Percentiles rank a stretch among this genome's conserved stretches.
Conservation (phyloP, 1,284 basidiomycete species). For the Fomitopsis palustris region DNA sequence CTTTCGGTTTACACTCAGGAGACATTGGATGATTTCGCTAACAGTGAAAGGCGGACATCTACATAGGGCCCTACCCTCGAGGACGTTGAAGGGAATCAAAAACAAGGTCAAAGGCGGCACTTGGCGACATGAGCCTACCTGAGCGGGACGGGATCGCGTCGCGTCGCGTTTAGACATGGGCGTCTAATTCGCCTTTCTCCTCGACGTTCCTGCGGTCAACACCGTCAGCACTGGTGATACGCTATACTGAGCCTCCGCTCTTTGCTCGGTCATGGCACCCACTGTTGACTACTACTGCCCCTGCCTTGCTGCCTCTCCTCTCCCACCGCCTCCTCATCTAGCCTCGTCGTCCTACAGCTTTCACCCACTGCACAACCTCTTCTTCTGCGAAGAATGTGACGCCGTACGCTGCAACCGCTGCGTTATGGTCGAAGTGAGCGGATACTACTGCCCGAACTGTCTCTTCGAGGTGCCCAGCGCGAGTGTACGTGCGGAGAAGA, state of each 20-base stretch:
- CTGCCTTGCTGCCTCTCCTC: slow-evolving; percentile 55
- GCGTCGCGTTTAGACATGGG: too few relatives aligned
- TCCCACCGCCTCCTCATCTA: slow-evolving; percentile 73
- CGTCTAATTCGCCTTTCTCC: background rate
- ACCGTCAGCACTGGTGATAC: background rate
- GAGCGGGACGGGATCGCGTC: too few relatives aligned
- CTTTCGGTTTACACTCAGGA: too few relatives aligned
- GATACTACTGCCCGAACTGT: slow-evolving; percentile 98
- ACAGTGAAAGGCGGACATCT: too few relatives aligned
- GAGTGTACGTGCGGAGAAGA: slow-evolving; percentile 94
- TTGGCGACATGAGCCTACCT: too few relatives aligned
- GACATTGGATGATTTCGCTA: too few relatives aligned
- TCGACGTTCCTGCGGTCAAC: too few relatives aligned
- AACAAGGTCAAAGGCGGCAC: too few relatives aligned
- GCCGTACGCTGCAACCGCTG: slow-evolving; percentile 91
- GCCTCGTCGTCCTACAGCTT: slow-evolving; percentile 74
- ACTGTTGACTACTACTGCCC: slow-evolving; percentile 70
- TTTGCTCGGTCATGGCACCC: slow-evolving; percentile 31
- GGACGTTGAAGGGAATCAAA: too few relatives aligned
- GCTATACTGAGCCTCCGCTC: background rate
- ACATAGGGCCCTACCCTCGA: too few relatives aligned
- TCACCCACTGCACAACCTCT: slow-evolving; percentile 81
- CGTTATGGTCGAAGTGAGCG: slow-evolving; percentile 89
- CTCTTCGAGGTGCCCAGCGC: slow-evolving; percentile 98
- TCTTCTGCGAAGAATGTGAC: slow-evolving; percentile 99